phyloP scores from a whole-genome alignment of 352 stramenopile species.

The Phytophthora kernoviae region DNA sequence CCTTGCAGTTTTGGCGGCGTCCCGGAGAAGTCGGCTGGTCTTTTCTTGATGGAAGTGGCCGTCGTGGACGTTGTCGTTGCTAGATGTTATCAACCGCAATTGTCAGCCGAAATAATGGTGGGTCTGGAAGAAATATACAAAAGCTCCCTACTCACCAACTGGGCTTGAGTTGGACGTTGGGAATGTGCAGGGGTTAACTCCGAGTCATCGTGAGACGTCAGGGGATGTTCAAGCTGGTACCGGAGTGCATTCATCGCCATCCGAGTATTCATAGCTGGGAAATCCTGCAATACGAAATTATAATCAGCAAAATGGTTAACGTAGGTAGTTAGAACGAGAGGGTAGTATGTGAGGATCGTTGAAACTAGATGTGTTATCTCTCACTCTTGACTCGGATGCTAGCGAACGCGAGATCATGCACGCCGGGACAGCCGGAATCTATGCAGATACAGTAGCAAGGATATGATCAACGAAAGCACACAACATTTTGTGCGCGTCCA shows the following conservation, averaged over 20 bases:
- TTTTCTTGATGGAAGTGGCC: slow-evolving; percentile 29
- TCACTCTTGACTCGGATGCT: slow-evolving; percentile 39
- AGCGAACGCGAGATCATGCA: slow-evolving; percentile 60
- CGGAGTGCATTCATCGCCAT: slow-evolving; percentile 73
- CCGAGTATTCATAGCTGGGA: slow-evolving; percentile 47
- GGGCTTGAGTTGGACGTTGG: slow-evolving; percentile 52
- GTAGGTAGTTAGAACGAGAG: too few species aligned
- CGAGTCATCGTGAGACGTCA: slow-evolving; percentile 81
- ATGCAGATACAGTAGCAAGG: background rate
- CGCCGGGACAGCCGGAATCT: slow-evolving; percentile 58
- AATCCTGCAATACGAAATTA: slow-evolving; percentile 13
- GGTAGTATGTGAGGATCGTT: too few species aligned
- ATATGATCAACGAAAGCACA: background rate
- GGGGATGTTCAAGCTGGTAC: slow-evolving; percentile 77
- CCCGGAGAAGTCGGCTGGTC: slow-evolving; percentile 22
- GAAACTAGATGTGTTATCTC: background rate
- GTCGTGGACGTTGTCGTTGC: slow-evolving; percentile 57
- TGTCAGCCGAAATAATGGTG: background rate
- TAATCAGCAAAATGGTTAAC: too few species aligned
- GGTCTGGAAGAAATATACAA: background rate
- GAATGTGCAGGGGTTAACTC: slow-evolving; percentile 53
- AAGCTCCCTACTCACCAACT: slow-evolving; percentile 39
- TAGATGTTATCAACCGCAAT: slow-evolving; percentile 7
- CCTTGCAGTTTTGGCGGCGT: slow-evolving; percentile 13
- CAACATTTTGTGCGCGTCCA: background rate